Percentiles rank a stretch among this genome's conserved stretches.
These are phyloP conservation scores for Phlebiopsis gigantea DNA, from an alignment of 768 basidiomycete genomes.

Conservation along the genomic window DNA sequence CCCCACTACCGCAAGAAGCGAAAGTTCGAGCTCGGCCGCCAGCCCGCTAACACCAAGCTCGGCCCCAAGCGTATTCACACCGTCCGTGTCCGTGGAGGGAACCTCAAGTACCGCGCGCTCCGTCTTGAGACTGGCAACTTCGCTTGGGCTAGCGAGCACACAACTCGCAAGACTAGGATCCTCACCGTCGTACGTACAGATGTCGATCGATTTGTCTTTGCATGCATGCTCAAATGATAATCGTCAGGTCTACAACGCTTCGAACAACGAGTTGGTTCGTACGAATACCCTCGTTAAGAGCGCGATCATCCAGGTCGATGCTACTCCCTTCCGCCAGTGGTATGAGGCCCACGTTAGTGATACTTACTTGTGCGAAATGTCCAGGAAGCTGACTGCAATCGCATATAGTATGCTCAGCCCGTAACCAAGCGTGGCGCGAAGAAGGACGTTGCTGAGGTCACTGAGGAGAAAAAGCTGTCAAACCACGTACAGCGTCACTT, in stretches of 20 bases:
- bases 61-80: slow-evolving; percentile 93
- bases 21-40: slow-evolving; percentile 99
- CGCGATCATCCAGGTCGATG: slow-evolving; percentile 96
- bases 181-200: slow-evolving; percentile 79
- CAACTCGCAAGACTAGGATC: slow-evolving; percentile 93
- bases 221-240: background rate
- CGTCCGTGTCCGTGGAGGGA: slow-evolving; percentile 94
- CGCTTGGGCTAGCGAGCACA: slow-evolving; percentile 95
- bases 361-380: background rate
- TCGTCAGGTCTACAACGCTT: slow-evolving; percentile 90
- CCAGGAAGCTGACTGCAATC: background rate
- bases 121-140: slow-evolving; percentile 97
- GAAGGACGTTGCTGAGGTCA: slow-evolving; percentile 51
- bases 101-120: slow-evolving; percentile 91
- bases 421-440: slow-evolving; percentile 85
- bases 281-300: slow-evolving; percentile 99
- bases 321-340: slow-evolving; percentile 99
- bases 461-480: slow-evolving; percentile 72
- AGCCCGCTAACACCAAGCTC: slow-evolving; percentile 95
- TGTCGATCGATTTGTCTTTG: background rate
- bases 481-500: slow-evolving; percentile 85
- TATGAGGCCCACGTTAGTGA: slow-evolving; percentile 92
- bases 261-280: slow-evolving; percentile 99
- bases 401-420: slow-evolving; percentile 82
- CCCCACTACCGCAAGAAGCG: slow-evolving; percentile 99